Conservation (phyloP, 2,329 filamentous ascomycete species). For the Penicillium sp. region DNA sequence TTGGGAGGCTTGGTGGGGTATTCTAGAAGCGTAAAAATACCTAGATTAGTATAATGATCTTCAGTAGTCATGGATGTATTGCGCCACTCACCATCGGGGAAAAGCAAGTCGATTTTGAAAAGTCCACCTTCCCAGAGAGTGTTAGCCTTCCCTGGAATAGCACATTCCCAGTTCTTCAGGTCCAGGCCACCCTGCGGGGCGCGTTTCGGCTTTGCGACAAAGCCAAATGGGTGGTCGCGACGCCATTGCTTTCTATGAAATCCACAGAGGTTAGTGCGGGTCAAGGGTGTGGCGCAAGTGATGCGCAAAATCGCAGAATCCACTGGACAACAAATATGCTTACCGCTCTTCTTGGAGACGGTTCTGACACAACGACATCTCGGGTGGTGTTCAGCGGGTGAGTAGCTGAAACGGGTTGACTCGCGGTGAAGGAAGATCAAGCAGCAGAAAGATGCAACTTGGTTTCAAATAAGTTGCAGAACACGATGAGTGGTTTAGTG, state of each 20-base stretch:
- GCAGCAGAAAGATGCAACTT: not conserved
- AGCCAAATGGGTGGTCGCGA: constrained; percentile 94
- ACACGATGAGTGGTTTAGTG: not conserved
- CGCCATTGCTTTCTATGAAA: constrained; percentile 85
- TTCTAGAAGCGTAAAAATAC: constrained; percentile 55
- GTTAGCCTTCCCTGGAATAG: constrained; percentile 92
- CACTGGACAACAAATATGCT: not conserved
- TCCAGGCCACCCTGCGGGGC: constrained; percentile 79
- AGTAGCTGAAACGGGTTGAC: not conserved
- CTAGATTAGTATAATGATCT: constrained; percentile 14
- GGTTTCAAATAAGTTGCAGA: not conserved
- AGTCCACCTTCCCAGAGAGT: constrained; percentile 97
- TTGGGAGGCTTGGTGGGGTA: constrained; percentile 99
- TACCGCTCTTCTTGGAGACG: constrained; percentile 84
- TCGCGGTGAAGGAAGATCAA: constrained; percentile 1
- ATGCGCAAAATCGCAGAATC: not conserved
- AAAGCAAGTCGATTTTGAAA: constrained; percentile 90
- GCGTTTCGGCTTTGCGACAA: constrained; percentile 86
- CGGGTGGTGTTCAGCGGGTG: constrained; percentile 13
- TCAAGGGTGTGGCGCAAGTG: not conserved
- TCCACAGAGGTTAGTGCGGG: constrained; percentile 15
- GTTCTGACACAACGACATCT: constrained; percentile 86
- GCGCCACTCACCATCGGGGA: constrained; percentile 76
- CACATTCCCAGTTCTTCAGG: constrained; percentile 94
- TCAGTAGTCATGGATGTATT: constrained; percentile 8